Evolutionary conservation across 2,329 filamentous ascomycete species (phyloP), one percentile per base, ranked within the genome.

Genomic region (Scedosporium dehoogii): DNA sequence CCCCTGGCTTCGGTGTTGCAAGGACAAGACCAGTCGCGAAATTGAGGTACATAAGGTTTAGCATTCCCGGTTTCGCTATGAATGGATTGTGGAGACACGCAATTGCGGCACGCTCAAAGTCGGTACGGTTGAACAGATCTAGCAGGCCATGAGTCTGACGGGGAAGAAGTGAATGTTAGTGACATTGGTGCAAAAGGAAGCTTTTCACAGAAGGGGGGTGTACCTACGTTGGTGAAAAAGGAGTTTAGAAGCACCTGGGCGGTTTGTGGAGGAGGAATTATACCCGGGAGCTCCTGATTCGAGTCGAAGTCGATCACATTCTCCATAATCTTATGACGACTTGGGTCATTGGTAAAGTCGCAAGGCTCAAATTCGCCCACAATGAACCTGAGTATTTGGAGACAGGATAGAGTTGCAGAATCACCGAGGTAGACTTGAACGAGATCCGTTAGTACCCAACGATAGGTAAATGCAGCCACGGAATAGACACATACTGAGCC

Each of bases 21-120:
- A 86, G 76, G 3, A 81, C 79, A 21, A 88, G 74, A 1, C 86
- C 86, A 59, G 87, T 83, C 1, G 86, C 83, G 57, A 89, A 80
- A 0, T 84, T 81, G 5, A 89, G 74, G 66, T 85, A 84, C 16
- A 89, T 69, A 7, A 85, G 73, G 67, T 85, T 88, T 6, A 87
- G 73, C 66, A 81, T 80, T 0, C 79, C 76, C 6, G 79, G 75
- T 18, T 79, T 76, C 0, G 79, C 75, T 6, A 73, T 73, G 0
- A 84, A 73, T 0, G 83, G 82, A 64, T 83, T 79, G 6, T 73
- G 72, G 65, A 86, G 87, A 69, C 80, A 86, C 42, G 73, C 71
- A 0, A 83, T 78, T 1, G 87, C 68, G 0, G 74, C 74, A 41
- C 74, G 71, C 25, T 80, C 70, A 64, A 88, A 86, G 0, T 69